A percentile compares a stretch with the other conserved stretches of the same genome.
These are phyloP conservation scores for Francoa sonchifolia DNA, from an alignment of 441 rosid genomes.

Conservation along the genomic window DNA sequence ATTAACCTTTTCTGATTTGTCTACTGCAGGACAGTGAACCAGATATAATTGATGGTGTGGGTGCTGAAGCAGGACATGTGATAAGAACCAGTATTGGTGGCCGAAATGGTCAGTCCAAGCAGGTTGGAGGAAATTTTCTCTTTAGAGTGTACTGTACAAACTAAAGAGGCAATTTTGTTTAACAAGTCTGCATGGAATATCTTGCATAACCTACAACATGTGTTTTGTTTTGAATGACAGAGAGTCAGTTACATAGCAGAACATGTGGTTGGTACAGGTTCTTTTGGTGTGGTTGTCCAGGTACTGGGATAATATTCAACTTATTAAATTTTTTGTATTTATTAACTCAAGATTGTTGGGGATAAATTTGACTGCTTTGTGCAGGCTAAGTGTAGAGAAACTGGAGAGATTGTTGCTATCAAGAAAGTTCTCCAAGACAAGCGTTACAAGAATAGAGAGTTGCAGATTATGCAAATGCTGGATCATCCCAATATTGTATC, in stretches of 20 bases:
- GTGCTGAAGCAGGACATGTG: slow-evolving; percentile 84
- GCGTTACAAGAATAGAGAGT: slow-evolving; percentile 92
- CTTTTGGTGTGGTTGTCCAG: slow-evolving; percentile 88
- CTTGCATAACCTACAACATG: background rate
- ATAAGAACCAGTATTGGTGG: slow-evolving; percentile 77
- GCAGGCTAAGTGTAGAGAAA: slow-evolving; percentile 97
- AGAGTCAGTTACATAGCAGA: slow-evolving; percentile 83
- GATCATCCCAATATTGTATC: slow-evolving; percentile 92
- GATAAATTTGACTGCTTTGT: slow-evolving; percentile 15
- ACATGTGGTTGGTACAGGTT: slow-evolving; percentile 94
- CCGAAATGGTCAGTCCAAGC: slow-evolving; percentile 81
- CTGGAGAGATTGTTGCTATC: slow-evolving; percentile 88
- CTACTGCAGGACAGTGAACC: slow-evolving; percentile 80
- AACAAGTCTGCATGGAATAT: too few species aligned
- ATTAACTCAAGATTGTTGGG: slow-evolving; percentile 1
- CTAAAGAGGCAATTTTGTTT: too few species aligned
- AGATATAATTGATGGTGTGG: slow-evolving; percentile 76
- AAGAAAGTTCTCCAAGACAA: slow-evolving; percentile 97
- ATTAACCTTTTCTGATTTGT: background rate
- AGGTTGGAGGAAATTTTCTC: slow-evolving; percentile 35
- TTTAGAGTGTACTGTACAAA: slow-evolving; percentile 4
- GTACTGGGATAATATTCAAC: slow-evolving; percentile 29
- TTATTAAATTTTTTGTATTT: slow-evolving; percentile 1
- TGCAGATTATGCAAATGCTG: slow-evolving; percentile 94
- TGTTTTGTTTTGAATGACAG: slow-evolving; percentile 34